phyloP scores from a whole-genome alignment of 495 filamentous ascomycete genomes.

The Cenococcum geophilum region DNA sequence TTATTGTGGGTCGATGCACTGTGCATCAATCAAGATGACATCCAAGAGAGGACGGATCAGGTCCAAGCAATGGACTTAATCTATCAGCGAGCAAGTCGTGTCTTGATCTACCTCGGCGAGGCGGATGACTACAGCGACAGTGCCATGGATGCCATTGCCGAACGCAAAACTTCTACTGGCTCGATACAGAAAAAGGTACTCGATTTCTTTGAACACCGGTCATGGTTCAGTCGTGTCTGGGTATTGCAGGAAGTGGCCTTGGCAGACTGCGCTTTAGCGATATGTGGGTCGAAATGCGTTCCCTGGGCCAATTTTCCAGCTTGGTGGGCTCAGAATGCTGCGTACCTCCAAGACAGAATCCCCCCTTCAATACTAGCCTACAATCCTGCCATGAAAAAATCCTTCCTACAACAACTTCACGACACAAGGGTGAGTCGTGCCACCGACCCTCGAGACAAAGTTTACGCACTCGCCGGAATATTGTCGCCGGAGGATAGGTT shows the following conservation, averaged over 20 bases:
- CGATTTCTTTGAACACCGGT: neutral
- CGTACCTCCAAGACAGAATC: neutral
- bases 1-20: conserved; percentile 14
- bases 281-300: neutral
- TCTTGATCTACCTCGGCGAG: conserved; percentile 7
- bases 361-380: neutral
- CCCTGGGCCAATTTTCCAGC: neutral
- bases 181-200: neutral
- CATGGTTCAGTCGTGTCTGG: neutral
- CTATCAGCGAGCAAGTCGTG: neutral
- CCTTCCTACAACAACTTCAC: neutral
- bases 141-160: neutral
- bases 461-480: neutral
- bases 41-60: conserved; percentile 6
- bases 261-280: neutral
- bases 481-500: neutral
- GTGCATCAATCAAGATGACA: conserved; percentile 20
- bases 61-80: conserved; percentile 5
- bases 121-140: neutral
- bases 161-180: neutral
- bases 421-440: neutral
- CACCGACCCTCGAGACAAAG: neutral
- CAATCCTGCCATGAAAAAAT: neutral
- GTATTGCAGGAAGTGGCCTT: neutral
- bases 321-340: neutral